These are phyloP conservation scores for Aurantiochytrium sp. DNA, from an alignment of 108 stramenopile genomes.

Conservation along the genomic window DNA sequence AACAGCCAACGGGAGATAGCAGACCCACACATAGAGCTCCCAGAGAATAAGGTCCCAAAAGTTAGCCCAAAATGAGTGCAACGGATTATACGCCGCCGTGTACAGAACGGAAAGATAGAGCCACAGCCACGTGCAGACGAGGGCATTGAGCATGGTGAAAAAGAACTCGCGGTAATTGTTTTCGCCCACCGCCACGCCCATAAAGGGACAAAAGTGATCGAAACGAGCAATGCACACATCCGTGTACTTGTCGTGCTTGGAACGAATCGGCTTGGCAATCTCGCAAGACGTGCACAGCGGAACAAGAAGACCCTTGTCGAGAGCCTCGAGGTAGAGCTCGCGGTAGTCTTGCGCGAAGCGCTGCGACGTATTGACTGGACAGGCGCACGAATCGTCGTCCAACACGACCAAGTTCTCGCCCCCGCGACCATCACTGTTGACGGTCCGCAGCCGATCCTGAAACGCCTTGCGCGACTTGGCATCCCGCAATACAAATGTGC, in stretches of 20 bases:
- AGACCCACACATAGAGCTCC: background rate
- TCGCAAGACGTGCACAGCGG: constrained; percentile 85
- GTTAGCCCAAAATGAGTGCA: background rate
- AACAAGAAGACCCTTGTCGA: constrained; percentile 10
- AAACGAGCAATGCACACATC: constrained; percentile 80
- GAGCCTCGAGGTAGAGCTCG: background rate
- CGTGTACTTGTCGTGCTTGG: constrained; percentile 83
- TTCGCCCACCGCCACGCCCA: constrained; percentile 73
- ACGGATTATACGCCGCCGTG: background rate
- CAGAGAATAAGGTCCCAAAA: background rate
- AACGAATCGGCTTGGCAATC: constrained; percentile 76
- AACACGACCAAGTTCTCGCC: background rate
- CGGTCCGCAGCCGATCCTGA: background rate
- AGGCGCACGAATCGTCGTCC: background rate
- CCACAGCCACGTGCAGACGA: background rate
- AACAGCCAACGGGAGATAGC: constrained; percentile 31
- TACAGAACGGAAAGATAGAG: background rate
- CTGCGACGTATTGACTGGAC: background rate
- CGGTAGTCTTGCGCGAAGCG: background rate
- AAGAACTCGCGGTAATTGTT: constrained; percentile 91
- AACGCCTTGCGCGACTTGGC: background rate
- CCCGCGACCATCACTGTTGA: background rate
- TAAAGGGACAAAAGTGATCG: constrained; percentile 98
- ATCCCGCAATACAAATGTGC: background rate
- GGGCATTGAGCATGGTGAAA: constrained; percentile 22